Conservation (phyloP, 2,329 filamentous ascomycete genomes). For the Kalaharituber pfeilii region DNA sequence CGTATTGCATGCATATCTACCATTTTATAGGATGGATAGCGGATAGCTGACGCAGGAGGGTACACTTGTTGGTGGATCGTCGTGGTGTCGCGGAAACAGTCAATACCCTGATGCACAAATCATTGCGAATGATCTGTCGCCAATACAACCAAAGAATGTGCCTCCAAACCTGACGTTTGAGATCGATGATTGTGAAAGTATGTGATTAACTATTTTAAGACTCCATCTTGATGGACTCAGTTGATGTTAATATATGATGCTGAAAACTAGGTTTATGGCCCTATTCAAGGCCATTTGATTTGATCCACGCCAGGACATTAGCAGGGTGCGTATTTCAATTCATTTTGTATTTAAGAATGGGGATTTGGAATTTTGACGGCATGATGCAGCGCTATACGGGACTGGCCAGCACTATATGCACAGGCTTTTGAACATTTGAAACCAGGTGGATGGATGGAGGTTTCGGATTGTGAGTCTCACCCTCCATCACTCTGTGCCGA, state of each 20-base stretch:
- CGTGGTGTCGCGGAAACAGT: no score
- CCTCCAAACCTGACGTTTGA: conserved; percentile 25
- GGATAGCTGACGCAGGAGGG: not conserved
- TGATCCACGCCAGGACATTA: not conserved
- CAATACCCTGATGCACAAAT: conserved; percentile 7
- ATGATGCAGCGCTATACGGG: not conserved
- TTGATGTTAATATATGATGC: not conserved
- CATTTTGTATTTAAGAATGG: not conserved
- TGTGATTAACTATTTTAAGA: conserved; percentile 14
- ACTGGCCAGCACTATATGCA: not conserved
- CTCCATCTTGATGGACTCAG: no score
- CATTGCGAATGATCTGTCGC: conserved; percentile 17
- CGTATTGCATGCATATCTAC: not conserved
- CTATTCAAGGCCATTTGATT: not conserved
- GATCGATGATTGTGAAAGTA: conserved; percentile 24
- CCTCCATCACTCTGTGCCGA: not conserved
- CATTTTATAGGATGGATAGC: not conserved
- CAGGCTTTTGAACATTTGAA: not conserved
- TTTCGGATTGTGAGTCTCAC: not conserved
- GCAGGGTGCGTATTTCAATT: not conserved
- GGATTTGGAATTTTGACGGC: not conserved
- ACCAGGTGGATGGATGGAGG: not conserved
- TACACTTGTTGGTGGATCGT: not conserved
- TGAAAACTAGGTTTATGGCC: not conserved
- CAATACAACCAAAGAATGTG: conserved; percentile 23